Percentiles rank a stretch among this genome's conserved stretches.
Evolutionary conservation across 1,284 basidiomycete genomes (phyloP).

Genomic region (Abortiporus biennis): DNA sequence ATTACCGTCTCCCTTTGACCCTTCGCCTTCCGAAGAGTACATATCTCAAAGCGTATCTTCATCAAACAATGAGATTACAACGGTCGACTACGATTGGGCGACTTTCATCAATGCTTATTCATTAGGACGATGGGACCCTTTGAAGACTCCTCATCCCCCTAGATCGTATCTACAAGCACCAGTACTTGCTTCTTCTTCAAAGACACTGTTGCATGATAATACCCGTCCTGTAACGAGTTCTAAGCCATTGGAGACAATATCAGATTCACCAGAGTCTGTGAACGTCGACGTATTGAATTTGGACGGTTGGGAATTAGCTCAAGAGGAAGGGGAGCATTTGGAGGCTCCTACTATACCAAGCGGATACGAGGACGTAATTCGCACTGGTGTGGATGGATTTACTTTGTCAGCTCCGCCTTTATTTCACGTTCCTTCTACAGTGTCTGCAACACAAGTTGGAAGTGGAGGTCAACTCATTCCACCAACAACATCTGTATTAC

Average conservation of each 20-base stretch:
- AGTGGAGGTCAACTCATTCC: too few relatives aligned
- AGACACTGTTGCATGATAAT: background rate
- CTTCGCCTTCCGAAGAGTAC: constrained; percentile 21
- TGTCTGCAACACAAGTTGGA: constrained; percentile 1
- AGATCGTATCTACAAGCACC: constrained; percentile 26
- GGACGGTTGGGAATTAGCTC: background rate
- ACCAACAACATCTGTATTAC: too few relatives aligned
- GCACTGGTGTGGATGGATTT: background rate
- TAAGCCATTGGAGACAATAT: constrained; percentile 7
- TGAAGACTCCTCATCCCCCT: constrained; percentile 66
- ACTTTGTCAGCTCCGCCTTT: constrained; percentile 10
- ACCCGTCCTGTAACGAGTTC: background rate
- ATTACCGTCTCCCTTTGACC: constrained; percentile 24
- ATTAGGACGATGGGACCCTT: constrained; percentile 76
- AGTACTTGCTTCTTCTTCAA: constrained; percentile 9
- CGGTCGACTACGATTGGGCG: constrained; percentile 61
- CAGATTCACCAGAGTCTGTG: constrained; percentile 16
- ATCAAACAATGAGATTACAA: constrained; percentile 15
- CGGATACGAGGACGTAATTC: background rate
- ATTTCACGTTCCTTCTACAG: constrained; percentile 10
- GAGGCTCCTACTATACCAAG: background rate
- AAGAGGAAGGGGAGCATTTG: background rate
- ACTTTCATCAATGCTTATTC: constrained; percentile 75
- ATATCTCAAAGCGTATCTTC: constrained; percentile 16
- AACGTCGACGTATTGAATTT: too few relatives aligned